phyloP scores from a whole-genome alignment of 108 stramenopile genomes.

The Skeletonema marinoi region DNA sequence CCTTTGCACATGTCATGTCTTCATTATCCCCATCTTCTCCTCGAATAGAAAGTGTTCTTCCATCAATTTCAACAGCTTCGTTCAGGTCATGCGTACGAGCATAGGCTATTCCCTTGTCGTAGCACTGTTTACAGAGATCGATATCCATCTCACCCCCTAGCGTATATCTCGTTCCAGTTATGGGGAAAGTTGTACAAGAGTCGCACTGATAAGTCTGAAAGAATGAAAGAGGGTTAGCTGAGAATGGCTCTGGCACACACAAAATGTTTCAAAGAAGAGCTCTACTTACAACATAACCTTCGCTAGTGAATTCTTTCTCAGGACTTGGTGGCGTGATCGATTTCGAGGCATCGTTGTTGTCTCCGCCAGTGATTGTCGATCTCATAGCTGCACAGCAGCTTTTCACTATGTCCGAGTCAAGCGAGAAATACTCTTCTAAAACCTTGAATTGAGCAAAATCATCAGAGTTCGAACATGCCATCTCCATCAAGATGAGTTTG shows the following conservation, averaged over 20 bases:
- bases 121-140: conserved; percentile 68
- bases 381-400: conserved; percentile 32
- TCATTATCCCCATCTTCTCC: conserved; percentile 46
- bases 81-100: conserved; percentile 41
- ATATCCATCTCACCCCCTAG: conserved; percentile 66
- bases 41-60: conserved; percentile 39
- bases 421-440: conserved; percentile 20
- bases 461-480: conserved; percentile 20
- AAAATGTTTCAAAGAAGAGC: neutral
- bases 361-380: neutral
- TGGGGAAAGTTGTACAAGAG: conserved; percentile 68
- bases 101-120: conserved; percentile 47
- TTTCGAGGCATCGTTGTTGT: neutral
- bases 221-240: neutral
- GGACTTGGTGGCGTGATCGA: conserved; percentile 3
- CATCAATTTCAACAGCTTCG: conserved; percentile 59
- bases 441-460: conserved; percentile 43
- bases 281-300: conserved; percentile 4
- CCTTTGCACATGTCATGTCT: conserved; percentile 60
- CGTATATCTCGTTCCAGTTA: conserved; percentile 61
- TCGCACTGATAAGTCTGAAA: conserved; percentile 69
- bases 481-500: conserved; percentile 40
- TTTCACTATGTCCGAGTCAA: conserved; percentile 34
- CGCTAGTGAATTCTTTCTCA: conserved; percentile 13
- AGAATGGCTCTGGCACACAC: neutral